Evolutionary conservation across 768 basidiomycete genomes (phyloP), one percentile per base, ranked within the genome.

Genomic region (Suillus tomentosus): DNA sequence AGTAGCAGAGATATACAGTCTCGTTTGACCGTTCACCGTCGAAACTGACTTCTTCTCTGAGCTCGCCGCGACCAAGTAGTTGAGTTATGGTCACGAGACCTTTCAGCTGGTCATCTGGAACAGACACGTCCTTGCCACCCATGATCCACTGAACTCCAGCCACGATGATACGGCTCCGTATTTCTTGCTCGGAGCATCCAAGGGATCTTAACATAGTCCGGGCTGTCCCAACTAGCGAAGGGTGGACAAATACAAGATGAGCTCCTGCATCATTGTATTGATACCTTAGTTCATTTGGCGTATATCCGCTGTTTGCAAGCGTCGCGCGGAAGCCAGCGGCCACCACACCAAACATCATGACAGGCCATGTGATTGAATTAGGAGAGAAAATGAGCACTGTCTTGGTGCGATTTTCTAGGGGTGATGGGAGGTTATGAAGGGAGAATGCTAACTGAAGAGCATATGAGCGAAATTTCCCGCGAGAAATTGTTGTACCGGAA

Each of bases 251-350:
- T 31, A 94, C 73, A 22, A 89, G 66, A 57, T 81, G 79, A 0
- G 94, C 89, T 3, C 82, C 76, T 60, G 87, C 88, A 70, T 95
- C 87, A 14, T 66, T 76, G 64, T 90, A 88, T 72, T 96, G 94
- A 73, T 86, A 86, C 1, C 79, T 81, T 0, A 95, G 82, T 71
- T 96, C 94, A 9, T 77, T 71, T 3, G 86, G 73, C 5, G 86
- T 89, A 70, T 92, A 95, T 0, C 81, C 80, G 64, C 83, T 86
- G 72, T 94, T 95, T 17, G 90, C 89, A 15, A 91, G 85, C 0
- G 92, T 91, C 60, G 85, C 83, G 51, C 84, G 77, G 17, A 92
- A 70, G 4, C 90, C 91, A 0, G 88, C 89, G 0, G 92, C 88
- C 50, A 88, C 79, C 72, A 76, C 74, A 57, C 74, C 65, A 19